Conservation (phyloP, 2,329 filamentous ascomycete species). For the Ophiosphaerella narmari region DNA sequence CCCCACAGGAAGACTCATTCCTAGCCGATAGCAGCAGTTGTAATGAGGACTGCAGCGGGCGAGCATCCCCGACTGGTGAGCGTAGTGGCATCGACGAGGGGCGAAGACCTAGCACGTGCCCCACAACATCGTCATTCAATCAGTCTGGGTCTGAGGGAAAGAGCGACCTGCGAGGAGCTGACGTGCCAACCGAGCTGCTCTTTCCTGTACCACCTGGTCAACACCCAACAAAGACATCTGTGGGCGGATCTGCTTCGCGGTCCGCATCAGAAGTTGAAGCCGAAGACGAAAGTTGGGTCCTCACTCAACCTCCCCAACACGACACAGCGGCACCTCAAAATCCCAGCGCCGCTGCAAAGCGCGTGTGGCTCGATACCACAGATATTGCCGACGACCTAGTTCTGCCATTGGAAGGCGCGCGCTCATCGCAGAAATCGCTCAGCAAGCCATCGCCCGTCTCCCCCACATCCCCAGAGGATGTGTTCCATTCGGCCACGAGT, state of each 20-base stretch:
- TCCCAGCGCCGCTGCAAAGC: constrained; percentile 32
- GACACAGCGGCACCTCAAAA: constrained; percentile 18
- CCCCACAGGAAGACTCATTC: constrained; percentile 53
- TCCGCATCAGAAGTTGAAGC: constrained; percentile 41
- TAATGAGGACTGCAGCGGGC: constrained; percentile 52
- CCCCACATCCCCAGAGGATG: constrained; percentile 48
- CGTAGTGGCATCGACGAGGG: constrained; percentile 33
- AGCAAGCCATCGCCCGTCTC: constrained; percentile 39
- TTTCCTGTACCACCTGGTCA: constrained; percentile 19
- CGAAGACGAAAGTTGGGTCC: constrained; percentile 47
- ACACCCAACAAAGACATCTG: constrained; percentile 12
- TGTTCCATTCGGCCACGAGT: constrained; percentile 55
- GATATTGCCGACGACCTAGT: constrained; percentile 39
- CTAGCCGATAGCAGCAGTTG: constrained; percentile 59
- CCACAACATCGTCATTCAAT: constrained; percentile 30
- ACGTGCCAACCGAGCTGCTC: constrained; percentile 29
- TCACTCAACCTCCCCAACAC: constrained; percentile 36
- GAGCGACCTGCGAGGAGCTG: constrained; percentile 23
- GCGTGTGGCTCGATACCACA: constrained; percentile 49
- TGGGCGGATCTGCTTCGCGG: constrained; percentile 23
- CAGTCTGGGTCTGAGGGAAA: constrained; percentile 21
- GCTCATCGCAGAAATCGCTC: constrained; percentile 41
- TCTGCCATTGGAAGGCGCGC: constrained; percentile 47
- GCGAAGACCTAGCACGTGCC: constrained; percentile 36
- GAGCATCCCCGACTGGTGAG: constrained; percentile 34